A percentile compares a stretch with the other conserved stretches of the same genome.
Evolutionary conservation across 371 early-diverging fungal genomes (phyloP).

Genomic region (Rhizomucor miehei): DNA sequence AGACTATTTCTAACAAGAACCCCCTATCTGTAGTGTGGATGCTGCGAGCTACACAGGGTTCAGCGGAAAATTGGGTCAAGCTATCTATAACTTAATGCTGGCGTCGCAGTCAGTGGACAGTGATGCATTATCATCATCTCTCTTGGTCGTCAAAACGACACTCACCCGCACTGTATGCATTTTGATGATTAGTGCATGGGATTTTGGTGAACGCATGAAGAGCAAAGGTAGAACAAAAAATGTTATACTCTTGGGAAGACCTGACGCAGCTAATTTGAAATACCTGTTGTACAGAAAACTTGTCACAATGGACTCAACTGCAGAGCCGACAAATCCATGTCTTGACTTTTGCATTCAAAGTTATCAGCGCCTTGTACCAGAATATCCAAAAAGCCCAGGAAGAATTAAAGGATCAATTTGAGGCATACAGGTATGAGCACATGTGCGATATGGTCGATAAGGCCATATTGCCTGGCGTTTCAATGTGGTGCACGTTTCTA

Average conservation of each 20-base stretch:
- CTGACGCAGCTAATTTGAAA: neutral
- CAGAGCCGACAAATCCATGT: constrained; percentile 30
- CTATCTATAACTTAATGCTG: neutral
- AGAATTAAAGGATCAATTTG: too few species aligned
- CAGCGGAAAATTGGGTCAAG: neutral
- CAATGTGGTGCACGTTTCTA: constrained; percentile 45
- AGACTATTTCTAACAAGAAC: neutral
- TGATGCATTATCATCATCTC: constrained; percentile 7
- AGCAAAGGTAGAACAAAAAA: constrained; percentile 21
- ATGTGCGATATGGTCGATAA: constrained; percentile 22
- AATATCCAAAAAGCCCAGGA: constrained; percentile 13
- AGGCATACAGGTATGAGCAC: constrained; percentile 8
- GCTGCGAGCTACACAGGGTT: neutral
- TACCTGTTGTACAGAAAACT: constrained; percentile 12
- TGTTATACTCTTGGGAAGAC: neutral
- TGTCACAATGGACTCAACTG: constrained; percentile 19
- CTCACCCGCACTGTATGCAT: constrained; percentile 33
- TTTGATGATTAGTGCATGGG: constrained; percentile 41
- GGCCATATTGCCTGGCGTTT: constrained; percentile 28
- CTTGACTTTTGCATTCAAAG: constrained; percentile 24
- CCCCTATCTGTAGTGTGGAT: neutral
- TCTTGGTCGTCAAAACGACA: constrained; percentile 37
- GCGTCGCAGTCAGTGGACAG: neutral
- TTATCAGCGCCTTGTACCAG: constrained; percentile 21
- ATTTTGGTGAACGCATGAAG: constrained; percentile 32